phyloP scores from a whole-genome alignment of 2,329 filamentous ascomycete species.

The Camptophora hylomeconis region DNA sequence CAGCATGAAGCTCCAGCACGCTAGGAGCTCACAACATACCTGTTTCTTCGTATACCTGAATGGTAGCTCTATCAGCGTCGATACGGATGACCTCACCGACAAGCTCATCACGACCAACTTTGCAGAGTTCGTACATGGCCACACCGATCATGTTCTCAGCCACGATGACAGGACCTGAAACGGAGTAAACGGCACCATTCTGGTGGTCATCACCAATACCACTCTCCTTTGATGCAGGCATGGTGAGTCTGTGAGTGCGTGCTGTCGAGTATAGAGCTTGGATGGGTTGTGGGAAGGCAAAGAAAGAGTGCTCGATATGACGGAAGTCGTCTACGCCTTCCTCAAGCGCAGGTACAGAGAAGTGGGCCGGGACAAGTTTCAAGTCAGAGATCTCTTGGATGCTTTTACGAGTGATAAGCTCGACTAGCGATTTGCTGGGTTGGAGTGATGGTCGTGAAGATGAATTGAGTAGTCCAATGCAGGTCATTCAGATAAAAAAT shows the following conservation, averaged over 20 bases:
- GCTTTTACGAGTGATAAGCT: slow-evolving; percentile 42
- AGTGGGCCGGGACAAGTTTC: slow-evolving; percentile 12
- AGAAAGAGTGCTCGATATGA: slow-evolving; percentile 25
- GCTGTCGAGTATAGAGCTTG: slow-evolving; percentile 17
- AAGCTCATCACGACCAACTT: slow-evolving; percentile 80
- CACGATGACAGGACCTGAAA: slow-evolving; percentile 80
- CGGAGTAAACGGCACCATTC: slow-evolving; percentile 56
- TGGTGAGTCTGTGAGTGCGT: slow-evolving; percentile 24
- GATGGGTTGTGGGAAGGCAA: slow-evolving; percentile 15
- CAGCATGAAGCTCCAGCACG: too few species aligned
- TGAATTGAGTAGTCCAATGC: slow-evolving; percentile 1
- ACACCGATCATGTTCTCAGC: slow-evolving; percentile 98
- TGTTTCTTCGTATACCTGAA: slow-evolving; percentile 99
- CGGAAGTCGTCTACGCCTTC: slow-evolving; percentile 29
- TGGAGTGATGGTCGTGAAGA: slow-evolving; percentile 9
- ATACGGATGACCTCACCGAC: slow-evolving; percentile 98
- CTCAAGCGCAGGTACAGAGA: slow-evolving; percentile 16
- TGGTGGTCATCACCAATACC: slow-evolving; percentile 39
- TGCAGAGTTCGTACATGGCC: slow-evolving; percentile 98
- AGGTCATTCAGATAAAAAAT: slow-evolving; percentile 4
- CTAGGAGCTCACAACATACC: slow-evolving; percentile 49
- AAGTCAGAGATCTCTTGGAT: slow-evolving; percentile 29
- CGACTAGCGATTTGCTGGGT: slow-evolving; percentile 32
- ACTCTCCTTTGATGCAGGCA: slow-evolving; percentile 30
- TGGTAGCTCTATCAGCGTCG: slow-evolving; percentile 85